Percentiles rank a stretch among this genome's conserved stretches.
These are phyloP conservation scores for Brassica carinata DNA, from an alignment of 345 rosid genomes.

Conservation along the genomic window DNA sequence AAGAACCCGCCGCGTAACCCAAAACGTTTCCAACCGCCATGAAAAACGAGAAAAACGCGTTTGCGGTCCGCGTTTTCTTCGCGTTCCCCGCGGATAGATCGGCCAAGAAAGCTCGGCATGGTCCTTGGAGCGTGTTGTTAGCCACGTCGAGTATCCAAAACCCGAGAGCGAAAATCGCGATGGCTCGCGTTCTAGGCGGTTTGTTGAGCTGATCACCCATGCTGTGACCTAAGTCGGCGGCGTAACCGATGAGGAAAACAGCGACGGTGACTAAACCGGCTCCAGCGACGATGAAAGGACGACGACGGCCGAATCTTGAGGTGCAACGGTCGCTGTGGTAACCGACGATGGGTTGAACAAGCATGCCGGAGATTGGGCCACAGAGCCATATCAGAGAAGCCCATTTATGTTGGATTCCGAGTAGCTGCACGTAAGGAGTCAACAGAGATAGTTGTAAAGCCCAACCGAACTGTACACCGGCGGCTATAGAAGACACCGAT, in stretches of 20 bases:
- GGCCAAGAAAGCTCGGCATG: conserved; percentile 88
- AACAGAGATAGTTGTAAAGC: conserved; percentile 83
- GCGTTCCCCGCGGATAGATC: conserved; percentile 66
- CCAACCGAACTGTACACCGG: conserved; percentile 95
- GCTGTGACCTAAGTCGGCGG: conserved; percentile 71
- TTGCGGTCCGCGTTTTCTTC: conserved; percentile 57
- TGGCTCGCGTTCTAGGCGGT: conserved; percentile 59
- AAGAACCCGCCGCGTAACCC: conserved; percentile 80
- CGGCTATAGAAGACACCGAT: conserved; percentile 72
- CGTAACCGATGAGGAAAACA: conserved; percentile 77
- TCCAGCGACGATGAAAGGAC: conserved; percentile 76
- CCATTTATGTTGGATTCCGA: conserved; percentile 87
- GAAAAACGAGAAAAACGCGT: conserved; percentile 72
- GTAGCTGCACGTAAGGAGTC: conserved; percentile 84
- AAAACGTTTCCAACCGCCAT: conserved; percentile 91
- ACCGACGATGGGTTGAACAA: conserved; percentile 89
- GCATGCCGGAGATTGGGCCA: conserved; percentile 86
- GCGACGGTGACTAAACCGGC: conserved; percentile 55
- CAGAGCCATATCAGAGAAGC: conserved; percentile 91
- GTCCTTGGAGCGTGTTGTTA: conserved; percentile 82
- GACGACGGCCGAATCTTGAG: conserved; percentile 80
- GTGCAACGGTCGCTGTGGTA: conserved; percentile 78
- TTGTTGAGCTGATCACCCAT: conserved; percentile 50
- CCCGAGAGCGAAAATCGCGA: conserved; percentile 67
- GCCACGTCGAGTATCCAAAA: conserved; percentile 94